phyloP scores from a whole-genome alignment of 495 filamentous ascomycete species.

The Lichenothelia convexa region DNA sequence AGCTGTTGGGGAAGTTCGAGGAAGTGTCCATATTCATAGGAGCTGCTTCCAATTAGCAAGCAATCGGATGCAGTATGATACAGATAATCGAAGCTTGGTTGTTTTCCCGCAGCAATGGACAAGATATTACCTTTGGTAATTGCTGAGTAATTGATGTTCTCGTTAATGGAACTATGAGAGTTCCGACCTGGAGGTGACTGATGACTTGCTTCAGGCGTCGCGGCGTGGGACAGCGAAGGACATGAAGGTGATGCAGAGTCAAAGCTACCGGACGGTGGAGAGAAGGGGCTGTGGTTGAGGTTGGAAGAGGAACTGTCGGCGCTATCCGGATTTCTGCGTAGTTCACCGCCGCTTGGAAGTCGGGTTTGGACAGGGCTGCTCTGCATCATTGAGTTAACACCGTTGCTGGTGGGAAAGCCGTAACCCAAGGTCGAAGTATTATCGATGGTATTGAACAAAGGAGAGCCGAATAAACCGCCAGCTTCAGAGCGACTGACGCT shows the following conservation, averaged over 20 bases:
- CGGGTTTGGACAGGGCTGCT: conserved; percentile 36
- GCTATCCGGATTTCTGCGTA: conserved; percentile 8
- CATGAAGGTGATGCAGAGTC: conserved; percentile 39
- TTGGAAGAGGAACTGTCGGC: conserved; percentile 18
- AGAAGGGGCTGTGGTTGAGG: conserved; percentile 18
- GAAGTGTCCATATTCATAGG: no score
- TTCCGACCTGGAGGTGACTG: no score
- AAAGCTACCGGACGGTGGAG: conserved; percentile 27
- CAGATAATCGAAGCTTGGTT: no score
- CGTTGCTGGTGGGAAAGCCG: conserved; percentile 10
- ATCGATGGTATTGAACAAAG: conserved; percentile 23
- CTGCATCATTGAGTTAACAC: no score
- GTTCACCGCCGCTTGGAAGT: conserved; percentile 5
- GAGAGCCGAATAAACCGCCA: conserved; percentile 29
- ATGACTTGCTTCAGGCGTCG: conserved; percentile 49
- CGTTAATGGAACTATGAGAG: no score
- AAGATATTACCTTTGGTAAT: no score
- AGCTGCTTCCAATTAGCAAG: no score
- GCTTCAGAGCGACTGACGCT: conserved; percentile 8
- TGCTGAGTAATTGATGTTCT: no score
- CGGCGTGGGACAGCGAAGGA: conserved; percentile 38
- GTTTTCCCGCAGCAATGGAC: no score
- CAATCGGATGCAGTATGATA: no score
- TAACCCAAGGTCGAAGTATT: conserved; percentile 19
- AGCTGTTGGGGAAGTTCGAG: conserved; percentile 23